Conservation (phyloP, 768 basidiomycete genomes). For the Neoboletus magnificus region DNA sequence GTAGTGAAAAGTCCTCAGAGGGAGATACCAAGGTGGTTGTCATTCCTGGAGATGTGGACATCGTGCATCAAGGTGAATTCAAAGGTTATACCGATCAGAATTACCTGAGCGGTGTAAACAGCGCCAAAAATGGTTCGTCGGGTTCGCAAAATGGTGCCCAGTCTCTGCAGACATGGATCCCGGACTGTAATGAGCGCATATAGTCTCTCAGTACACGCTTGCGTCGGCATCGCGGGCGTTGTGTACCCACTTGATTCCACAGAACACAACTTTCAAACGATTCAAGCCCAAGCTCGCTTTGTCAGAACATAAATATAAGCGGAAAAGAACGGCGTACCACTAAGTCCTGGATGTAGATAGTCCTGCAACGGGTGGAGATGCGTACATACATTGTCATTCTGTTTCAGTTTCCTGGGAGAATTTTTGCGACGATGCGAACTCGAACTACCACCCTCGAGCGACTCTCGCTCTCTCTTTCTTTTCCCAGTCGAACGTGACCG, state of each 20-base stretch:
- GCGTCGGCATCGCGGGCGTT: background rate
- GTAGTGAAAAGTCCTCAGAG: constrained; percentile 58
- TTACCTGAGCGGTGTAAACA: constrained; percentile 66
- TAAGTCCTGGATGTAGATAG: constrained; percentile 48
- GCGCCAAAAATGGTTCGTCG: constrained; percentile 80
- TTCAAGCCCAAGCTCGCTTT: background rate
- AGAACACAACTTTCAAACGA: constrained; percentile 61
- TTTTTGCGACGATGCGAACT: background rate
- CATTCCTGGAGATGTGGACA: constrained; percentile 41
- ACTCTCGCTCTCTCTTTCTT: background rate
- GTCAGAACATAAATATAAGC: background rate
- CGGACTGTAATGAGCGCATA: constrained; percentile 42
- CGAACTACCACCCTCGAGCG: background rate
- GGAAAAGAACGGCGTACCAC: constrained; percentile 43
- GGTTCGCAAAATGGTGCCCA: constrained; percentile 79
- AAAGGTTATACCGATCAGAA: background rate
- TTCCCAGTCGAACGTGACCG: background rate
- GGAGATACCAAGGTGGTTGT: constrained; percentile 52
- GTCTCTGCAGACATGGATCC: constrained; percentile 62
- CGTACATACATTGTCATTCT: constrained; percentile 47
- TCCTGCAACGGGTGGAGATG: constrained; percentile 54
- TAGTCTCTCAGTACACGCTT: background rate
- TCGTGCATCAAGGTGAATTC: background rate
- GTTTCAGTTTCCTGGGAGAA: constrained; percentile 33
- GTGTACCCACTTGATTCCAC: constrained; percentile 72